Base-by-base conservation (phyloP, 176 grass and related monocot genomes). In the Dactylis glomerata region DNA sequence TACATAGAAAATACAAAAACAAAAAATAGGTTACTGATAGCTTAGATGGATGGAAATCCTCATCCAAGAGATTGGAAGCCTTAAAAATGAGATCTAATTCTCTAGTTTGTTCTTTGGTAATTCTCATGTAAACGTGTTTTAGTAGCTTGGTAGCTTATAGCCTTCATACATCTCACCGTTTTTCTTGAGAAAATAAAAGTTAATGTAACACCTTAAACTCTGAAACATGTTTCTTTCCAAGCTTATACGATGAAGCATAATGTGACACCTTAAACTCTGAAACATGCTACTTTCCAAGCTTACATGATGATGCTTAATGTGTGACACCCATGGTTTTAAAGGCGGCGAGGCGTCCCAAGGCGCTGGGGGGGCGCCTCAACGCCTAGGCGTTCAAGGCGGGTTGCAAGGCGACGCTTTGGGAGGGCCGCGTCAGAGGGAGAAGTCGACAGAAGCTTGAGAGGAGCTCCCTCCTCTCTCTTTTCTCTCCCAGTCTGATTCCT, bases 31-130 rank as follows among this genome's bases (percentile, higher is more conserved):
- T 31, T 54, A 64, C 68, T 65, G 52, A 81, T 79, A 1, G 2
- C 76, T 79, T 24, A 72, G 55, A 72, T 73, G 55, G 22, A 45
- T 16, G 1, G 46, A 32, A 23, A 68, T 71, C 31, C 20, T 59
- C 28, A n/a, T 33, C 63, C 49, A 79, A 34, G 63, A 23, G 26
- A 76, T 56, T 77, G 45, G 45, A 80, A 23, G 66, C 22, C 41
- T 41, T 36, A 74, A 40, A 74, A 55, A 22, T 42, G 6, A 9
- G 34, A 65, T 81, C 49, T 8, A 8, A 59, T 63, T 73, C 10
- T 64, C 36, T 38, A 26, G 50, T 31, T 81, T 74, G n/a, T n/a
- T n/a, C n/a, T n/a, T 62, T 59, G 10, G 59, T 38, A 80, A 86
- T 78, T 41, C 22, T 20, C 34, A 45, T 19, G 8, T 72, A 34